Base-by-base conservation (phyloP, 805 yeast species). In the Candida endomychidarum region DNA sequence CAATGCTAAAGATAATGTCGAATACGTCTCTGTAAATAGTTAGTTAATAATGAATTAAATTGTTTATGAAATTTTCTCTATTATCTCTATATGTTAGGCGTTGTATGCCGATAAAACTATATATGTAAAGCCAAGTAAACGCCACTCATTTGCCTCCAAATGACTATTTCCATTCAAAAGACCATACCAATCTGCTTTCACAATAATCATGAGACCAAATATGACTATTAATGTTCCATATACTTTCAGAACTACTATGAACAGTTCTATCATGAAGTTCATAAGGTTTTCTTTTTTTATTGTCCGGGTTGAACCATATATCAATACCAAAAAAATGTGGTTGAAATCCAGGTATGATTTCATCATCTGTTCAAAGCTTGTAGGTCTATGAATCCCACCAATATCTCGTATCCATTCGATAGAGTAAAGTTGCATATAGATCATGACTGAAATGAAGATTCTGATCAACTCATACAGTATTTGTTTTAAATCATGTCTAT, bases 1-100 rank as follows among this genome's bases (percentile, higher is more conserved):
- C 52, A 80, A 74, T 51, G 93, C 93, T 6, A 85, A 83, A 59
- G 85, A 80, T 49, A 78, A 86, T 56, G 88, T 84, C 37, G 91
- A 84, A 60, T 85, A 74, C 52, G 63, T 68, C 21, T 49, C 49
- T 30, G 54, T 52, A 40, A 40, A 40, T 40, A 40, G 43, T 29
- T 40, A 34, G 18, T 23, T 12, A n/a, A 17, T 31, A 12, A 12
- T 23, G 34, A 21, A 31, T 31, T 31, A 12, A 14, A 19, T 20
- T 14, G 12, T 9, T 16, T 31, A 20, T 31, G 7, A 16, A 16
- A n/a, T 5, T 10, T 14, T 33, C 4, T 22, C 8, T 14, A 16
- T 10, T 28, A 28, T 28, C 12, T 25, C 28, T 25, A 25, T n/a
- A 11, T 9, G 28, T 25, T n/a, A n/a, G n/a, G n/a, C n/a, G n/a